Base-by-base conservation (phyloP, 805 yeast genomes). In the Cephaloascus fragrans region DNA sequence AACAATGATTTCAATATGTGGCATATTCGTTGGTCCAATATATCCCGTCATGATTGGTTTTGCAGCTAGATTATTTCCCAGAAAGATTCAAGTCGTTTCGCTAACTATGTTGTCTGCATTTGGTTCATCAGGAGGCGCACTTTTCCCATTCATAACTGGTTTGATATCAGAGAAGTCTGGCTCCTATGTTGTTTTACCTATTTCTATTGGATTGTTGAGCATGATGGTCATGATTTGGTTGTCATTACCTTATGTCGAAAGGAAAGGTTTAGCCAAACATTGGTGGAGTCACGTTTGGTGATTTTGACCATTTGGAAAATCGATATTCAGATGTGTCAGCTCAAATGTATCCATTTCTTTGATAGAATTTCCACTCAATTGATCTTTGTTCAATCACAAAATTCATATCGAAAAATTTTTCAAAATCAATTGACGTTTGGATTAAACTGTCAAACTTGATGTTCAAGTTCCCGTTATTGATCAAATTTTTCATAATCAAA, bases 51-150 rank as follows among this genome's bases (percentile, higher is more conserved):
- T 57, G 48, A 46, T 59, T 34, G 45, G 56, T 0, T 44, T 45
- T 18, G 38, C 47, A 9, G 48, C 57, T 1, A 18, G 5, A 12
- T 5, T 26, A 8, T 34, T 57, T 9, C 62, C 61, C 2, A 41
- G 60, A 17, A 56, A 54, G 39, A 57, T 55, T 36, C 59, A 55
- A 42, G 51, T 57, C 15, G 51, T 53, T 19, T 45, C 54, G 0
- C 37, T 59, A 33, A 58, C 62, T 1, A 51, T 59, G 14, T 48
- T 51, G 43, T 51, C 60, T 2, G 62, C 63, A 3, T 56, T 58
- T 43, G 64, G 64, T 1, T 52, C 58, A 3, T 46, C 55, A 17
- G 64, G 64, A 8, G 64, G 62, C 2, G 62, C 63, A 1, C 29
- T 59, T 4, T 51, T 58, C 34, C 64, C 64, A 4, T 59, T 59